phyloP scores from a whole-genome alignment of 2,329 filamentous ascomycete genomes.

The Neocucurbitaria cava region DNA sequence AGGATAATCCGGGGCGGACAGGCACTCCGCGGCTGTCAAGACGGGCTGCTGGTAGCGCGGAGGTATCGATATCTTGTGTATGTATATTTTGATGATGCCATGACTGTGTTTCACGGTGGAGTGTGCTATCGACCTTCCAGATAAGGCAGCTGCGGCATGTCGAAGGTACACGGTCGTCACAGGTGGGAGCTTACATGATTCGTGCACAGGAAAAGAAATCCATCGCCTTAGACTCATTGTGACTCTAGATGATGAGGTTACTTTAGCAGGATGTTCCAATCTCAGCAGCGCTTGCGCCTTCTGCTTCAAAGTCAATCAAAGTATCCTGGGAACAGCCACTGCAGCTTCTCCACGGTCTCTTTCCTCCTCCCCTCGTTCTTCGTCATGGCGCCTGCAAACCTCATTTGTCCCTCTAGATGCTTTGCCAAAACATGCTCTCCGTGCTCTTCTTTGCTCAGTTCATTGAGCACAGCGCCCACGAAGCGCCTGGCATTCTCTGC shows the following conservation, averaged over 20 bases:
- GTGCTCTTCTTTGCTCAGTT: conserved; percentile 80
- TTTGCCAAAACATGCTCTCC: conserved; percentile 77
- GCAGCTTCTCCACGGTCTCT: conserved; percentile 79
- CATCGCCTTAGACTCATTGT: not conserved
- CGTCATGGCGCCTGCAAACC: conserved; percentile 83
- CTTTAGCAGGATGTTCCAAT: not conserved
- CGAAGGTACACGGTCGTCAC: not conserved
- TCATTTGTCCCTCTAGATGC: conserved; percentile 78
- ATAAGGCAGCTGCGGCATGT: conserved; percentile 5
- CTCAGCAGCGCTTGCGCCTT: not conserved
- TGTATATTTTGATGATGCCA: conserved; percentile 27
- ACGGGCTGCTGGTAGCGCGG: conserved; percentile 12
- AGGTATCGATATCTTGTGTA: conserved; percentile 20
- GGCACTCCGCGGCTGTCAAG: conserved; percentile 14
- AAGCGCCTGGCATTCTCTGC: conserved; percentile 84
- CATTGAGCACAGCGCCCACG: conserved; percentile 85
- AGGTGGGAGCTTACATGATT: not conserved
- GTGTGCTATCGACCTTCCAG: conserved; percentile 19
- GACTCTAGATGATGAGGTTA: conserved; percentile 10
- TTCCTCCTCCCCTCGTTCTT: conserved; percentile 74
- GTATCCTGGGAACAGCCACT: conserved; percentile 88
- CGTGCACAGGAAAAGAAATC: not conserved
- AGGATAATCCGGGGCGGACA: not conserved
- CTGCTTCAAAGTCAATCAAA: conserved; percentile 54
- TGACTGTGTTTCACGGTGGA: conserved; percentile 8